Percentiles rank a stretch among this genome's conserved stretches.
Conservation (phyloP, 2,329 filamentous ascomycete genomes). For the Alternaria gaisen region DNA sequence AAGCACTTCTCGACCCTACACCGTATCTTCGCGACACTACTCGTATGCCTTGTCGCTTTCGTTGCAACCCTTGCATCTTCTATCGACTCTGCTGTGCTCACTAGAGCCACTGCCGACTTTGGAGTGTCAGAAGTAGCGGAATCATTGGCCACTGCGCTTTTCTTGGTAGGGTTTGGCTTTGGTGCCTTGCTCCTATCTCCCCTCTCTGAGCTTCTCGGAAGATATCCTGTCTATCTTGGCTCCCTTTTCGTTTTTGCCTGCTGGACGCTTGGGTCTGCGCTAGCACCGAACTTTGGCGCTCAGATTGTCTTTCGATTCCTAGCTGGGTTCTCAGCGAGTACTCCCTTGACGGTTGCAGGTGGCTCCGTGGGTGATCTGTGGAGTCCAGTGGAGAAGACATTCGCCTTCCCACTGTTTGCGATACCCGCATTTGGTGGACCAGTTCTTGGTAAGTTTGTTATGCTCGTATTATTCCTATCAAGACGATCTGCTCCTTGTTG, state of each 20-base stretch:
- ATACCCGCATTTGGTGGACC: conserved; percentile 23
- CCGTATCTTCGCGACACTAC: conserved; percentile 12
- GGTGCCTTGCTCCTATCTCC: conserved; percentile 52
- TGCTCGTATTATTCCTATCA: background rate
- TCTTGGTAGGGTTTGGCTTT: conserved; percentile 61
- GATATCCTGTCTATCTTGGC: conserved; percentile 49
- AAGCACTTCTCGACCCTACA: conserved; percentile 15
- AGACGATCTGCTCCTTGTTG: background rate
- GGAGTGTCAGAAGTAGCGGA: conserved; percentile 54
- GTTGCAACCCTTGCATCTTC: conserved; percentile 62
- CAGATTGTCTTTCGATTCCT: conserved; percentile 60
- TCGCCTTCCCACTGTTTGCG: conserved; percentile 40
- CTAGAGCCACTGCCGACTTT: conserved; percentile 60
- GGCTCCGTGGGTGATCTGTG: conserved; percentile 34
- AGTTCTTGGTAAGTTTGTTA: conserved; percentile 20
- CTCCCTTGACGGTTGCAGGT: conserved; percentile 33
- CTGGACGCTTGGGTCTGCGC: conserved; percentile 43
- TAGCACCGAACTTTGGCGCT: conserved; percentile 58
- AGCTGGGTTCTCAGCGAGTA: conserved; percentile 58
- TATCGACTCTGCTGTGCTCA: conserved; percentile 61
- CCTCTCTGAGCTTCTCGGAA: conserved; percentile 58
- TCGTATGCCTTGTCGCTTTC: conserved; percentile 54
- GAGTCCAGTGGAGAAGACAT: conserved; percentile 31
- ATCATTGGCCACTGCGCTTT: conserved; percentile 58
- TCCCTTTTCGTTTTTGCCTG: conserved; percentile 40